Conservation (phyloP, 352 stramenopile genomes). For the Globisporangium radiosum region DNA sequence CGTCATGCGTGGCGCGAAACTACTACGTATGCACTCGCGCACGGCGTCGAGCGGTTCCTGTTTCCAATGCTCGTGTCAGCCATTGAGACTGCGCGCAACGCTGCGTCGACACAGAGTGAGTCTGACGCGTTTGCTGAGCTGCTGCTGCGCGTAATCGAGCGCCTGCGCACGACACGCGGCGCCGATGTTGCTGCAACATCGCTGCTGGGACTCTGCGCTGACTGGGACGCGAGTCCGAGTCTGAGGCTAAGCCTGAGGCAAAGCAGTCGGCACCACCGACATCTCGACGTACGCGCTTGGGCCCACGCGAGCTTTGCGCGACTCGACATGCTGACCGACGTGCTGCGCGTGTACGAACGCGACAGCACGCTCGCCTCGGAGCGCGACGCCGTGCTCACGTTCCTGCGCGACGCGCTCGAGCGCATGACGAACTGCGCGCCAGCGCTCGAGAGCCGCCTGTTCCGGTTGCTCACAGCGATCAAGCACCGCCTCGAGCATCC, state of each 20-base stretch:
- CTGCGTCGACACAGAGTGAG: neutral
- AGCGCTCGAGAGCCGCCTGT: constrained; percentile 24
- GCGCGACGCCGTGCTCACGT: constrained; percentile 17
- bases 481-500: constrained; percentile 12
- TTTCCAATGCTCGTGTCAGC: constrained; percentile 22
- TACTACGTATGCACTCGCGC: constrained; percentile 2
- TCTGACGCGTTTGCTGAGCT: neutral
- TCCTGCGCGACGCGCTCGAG: constrained; percentile 30
- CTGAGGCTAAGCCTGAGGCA: neutral
- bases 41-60: constrained; percentile 24
- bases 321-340: constrained; percentile 23
- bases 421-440: constrained; percentile 22
- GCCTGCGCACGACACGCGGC: neutral
- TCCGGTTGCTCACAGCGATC: constrained; percentile 23
- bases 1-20: constrained; percentile 3
- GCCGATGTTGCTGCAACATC: neutral
- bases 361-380: constrained; percentile 18
- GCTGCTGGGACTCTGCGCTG: constrained; percentile 7
- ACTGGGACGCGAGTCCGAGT: constrained; percentile 15
- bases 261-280: neutral
- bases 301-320: constrained; percentile 21
- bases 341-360: constrained; percentile 27
- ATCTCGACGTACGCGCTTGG: neutral
- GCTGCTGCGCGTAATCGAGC: neutral
- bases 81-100: neutral